A percentile compares a stretch with the other conserved stretches of the same genome.
Evolutionary conservation across 768 basidiomycete species (phyloP).

Genomic region (Tubosaeta brunneosetosa): DNA sequence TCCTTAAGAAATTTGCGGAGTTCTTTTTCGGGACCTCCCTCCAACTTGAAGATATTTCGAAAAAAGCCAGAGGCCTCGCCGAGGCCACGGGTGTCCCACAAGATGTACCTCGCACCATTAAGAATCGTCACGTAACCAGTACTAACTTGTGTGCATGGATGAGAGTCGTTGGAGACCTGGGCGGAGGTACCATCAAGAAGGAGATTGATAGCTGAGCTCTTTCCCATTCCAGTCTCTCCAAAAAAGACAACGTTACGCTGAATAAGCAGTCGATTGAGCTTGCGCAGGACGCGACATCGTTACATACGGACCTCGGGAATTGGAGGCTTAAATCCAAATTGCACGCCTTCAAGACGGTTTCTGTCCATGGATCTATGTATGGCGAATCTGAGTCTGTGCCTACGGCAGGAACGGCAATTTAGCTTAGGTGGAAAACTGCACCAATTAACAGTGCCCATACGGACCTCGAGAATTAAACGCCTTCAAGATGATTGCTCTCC

Average conservation of each 20-base stretch:
- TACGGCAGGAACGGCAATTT: too few relatives aligned
- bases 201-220: constrained; percentile 27
- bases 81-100: constrained; percentile 40
- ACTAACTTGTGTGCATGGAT: constrained; percentile 15
- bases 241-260: constrained; percentile 20
- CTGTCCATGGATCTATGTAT: too few relatives aligned
- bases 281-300: background rate
- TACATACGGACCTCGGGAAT: constrained; percentile 12
- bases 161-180: constrained; percentile 6
- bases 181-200: constrained; percentile 11
- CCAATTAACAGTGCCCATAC: background rate
- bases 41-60: constrained; percentile 7
- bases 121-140: constrained; percentile 3
- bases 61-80: constrained; percentile 23
- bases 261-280: too few relatives aligned
- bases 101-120: background rate
- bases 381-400: too few relatives aligned
- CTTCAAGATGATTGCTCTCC: too few relatives aligned
- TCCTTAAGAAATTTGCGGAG: constrained; percentile 20
- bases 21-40: constrained; percentile 9
- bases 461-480: background rate
- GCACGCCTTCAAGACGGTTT: background rate
- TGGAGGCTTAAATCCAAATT: background rate
- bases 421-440: background rate
- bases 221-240: constrained; percentile 23